These are phyloP conservation scores for Paecilomyces sp. DNA, from an alignment of 2,329 filamentous ascomycete genomes.

Conservation along the genomic window DNA sequence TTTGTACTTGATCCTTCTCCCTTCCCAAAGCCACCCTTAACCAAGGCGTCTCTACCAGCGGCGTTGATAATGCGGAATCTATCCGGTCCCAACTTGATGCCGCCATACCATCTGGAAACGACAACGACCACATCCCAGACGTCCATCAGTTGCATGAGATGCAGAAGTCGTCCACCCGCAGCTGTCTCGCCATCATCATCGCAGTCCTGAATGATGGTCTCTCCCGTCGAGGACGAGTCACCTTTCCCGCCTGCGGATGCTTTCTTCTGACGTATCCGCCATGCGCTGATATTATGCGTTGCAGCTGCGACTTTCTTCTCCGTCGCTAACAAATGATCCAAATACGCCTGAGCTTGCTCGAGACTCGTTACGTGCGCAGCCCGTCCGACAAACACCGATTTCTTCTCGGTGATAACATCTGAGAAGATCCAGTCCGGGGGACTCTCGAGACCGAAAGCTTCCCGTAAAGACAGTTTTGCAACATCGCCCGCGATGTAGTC, in stretches of 20 bases:
- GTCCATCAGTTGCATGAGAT: slow-evolving; percentile 91
- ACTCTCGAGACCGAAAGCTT: slow-evolving; percentile 20
- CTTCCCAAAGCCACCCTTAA: slow-evolving; percentile 64
- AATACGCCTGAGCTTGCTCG: slow-evolving; percentile 60
- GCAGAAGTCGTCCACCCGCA: slow-evolving; percentile 75
- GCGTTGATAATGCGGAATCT: slow-evolving; percentile 86
- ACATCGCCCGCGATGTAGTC: slow-evolving; percentile 13
- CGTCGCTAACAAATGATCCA: slow-evolving; percentile 69
- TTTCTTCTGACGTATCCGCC: slow-evolving; percentile 60
- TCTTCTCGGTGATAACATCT: slow-evolving; percentile 68
- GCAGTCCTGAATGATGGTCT: slow-evolving; percentile 71
- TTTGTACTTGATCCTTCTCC: slow-evolving; percentile 35
- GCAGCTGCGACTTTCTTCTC: slow-evolving; percentile 81
- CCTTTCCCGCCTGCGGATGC: slow-evolving; percentile 1
- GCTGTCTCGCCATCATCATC: slow-evolving; percentile 96
- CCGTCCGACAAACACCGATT: slow-evolving; percentile 80
- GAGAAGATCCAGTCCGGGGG: slow-evolving; percentile 67
- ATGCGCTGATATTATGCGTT: slow-evolving; percentile 93
- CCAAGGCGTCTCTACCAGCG: slow-evolving; percentile 74
- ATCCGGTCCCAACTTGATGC: slow-evolving; percentile 78
- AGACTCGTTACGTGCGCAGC: slow-evolving; percentile 63
- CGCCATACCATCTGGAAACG: slow-evolving; percentile 92
- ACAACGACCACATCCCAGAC: slow-evolving; percentile 90
- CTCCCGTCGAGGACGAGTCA: slow-evolving; percentile 37
- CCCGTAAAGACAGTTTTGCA: slow-evolving; percentile 19